Conservation (phyloP, 306 rosid species). For the Malus sieversii region DNA sequence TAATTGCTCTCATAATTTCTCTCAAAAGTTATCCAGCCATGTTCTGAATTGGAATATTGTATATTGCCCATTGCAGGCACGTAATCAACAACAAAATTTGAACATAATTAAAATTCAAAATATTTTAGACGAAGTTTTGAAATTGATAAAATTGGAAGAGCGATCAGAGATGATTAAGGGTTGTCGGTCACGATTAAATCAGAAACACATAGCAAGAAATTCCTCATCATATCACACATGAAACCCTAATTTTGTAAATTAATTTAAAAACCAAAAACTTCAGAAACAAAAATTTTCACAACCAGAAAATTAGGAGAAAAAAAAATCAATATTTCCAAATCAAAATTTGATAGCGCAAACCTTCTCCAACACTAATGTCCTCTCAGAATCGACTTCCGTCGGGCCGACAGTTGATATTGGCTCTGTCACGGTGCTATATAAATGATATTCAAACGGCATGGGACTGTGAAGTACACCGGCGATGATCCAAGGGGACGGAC, state of each 20-base stretch:
- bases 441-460: too few relatives aligned
- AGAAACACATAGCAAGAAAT: slow-evolving; percentile 71
- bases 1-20: slow-evolving; percentile 37
- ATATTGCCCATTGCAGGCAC: slow-evolving; percentile 53
- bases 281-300: too few relatives aligned
- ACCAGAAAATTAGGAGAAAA: too few relatives aligned
- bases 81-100: slow-evolving; percentile 50
- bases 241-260: neutral
- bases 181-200: slow-evolving; percentile 53
- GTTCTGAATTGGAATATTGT: slow-evolving; percentile 56
- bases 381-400: too few relatives aligned
- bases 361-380: too few relatives aligned
- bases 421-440: too few relatives aligned
- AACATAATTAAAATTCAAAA: neutral
- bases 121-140: neutral
- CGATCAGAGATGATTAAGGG: slow-evolving; percentile 50
- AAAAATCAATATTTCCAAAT: too few relatives aligned
- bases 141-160: neutral
- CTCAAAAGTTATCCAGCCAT: slow-evolving; percentile 21
- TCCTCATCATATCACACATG: slow-evolving; percentile 45
- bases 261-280: too few relatives aligned
- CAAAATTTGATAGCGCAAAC: too few relatives aligned
- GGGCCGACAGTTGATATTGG: too few relatives aligned
- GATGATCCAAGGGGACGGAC: too few relatives aligned
- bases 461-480: too few relatives aligned